Base-by-base conservation (phyloP, 805 yeast species). In the Yarrowia sp. region DNA sequence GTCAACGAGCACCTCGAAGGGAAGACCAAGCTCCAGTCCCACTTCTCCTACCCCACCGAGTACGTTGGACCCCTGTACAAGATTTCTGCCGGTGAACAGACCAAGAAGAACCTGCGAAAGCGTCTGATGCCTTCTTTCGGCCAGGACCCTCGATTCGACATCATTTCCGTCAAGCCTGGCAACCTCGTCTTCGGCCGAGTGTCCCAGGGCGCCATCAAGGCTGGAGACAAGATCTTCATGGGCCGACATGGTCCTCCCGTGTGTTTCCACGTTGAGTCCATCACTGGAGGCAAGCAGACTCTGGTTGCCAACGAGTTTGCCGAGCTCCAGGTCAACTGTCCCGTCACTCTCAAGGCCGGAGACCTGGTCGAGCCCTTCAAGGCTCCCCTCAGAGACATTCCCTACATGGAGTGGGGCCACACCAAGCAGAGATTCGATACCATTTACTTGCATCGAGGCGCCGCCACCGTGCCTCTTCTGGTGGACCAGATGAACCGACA, bases 401-500 rank as follows among this genome's bases (percentile, higher is more conserved):
- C 64, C 19, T 58, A 58, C 50, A 58, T 58, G 49, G 64, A 58
- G 33, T 58, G 64, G 64, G 64, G 50, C 30, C 64, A 58, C 40
- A 43, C 40, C 33, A 58, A 58, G 64, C 64, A 58, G 64, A 17
- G 64, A 58, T 58, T 9, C 40, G 64, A 58, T 6, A 58, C 64
- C 40, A 43, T 58, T 14, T 58, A 42, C 64, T 12, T 58, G 39
- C 64, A 58, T 33, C 43, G 64, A 43, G 64, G 64, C 15, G 64
- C 64, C 2, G 49, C 64, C 19, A 58, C 64, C 40, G 64, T 58
- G 12, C 64, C 64, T 24, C 50, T 58, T 5, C 6, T 43, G 49
- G 64, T 58, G 9, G 64, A 58, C 20, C 64, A 58, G 40, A 58
- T 58, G 64, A 42, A 58, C 50, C 40, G 64, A 42, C 64, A 42